Conservation (phyloP, 768 basidiomycete species). For the Tephrocybe sp. region DNA sequence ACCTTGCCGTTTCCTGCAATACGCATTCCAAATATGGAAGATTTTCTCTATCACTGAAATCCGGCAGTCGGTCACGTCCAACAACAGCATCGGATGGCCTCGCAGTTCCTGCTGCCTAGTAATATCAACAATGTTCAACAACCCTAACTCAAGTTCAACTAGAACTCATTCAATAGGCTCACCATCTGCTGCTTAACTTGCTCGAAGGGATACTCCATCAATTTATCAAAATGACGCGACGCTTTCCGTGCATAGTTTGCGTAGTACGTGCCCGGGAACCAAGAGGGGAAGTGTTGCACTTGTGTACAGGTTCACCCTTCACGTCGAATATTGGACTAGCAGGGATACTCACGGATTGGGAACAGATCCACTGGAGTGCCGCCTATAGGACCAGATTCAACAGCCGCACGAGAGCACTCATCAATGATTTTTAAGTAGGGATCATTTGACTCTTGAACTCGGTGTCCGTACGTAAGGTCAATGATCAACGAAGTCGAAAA, state of each 20-base stretch:
- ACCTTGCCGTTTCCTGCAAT: constrained; percentile 23
- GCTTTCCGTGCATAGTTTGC: constrained; percentile 6
- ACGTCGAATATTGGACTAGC: background rate
- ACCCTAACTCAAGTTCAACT: no score
- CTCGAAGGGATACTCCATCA: constrained; percentile 7
- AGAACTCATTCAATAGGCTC: background rate
- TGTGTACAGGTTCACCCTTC: background rate
- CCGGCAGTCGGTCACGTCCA: constrained; percentile 31
- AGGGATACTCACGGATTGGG: constrained; percentile 18
- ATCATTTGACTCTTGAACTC: constrained; percentile 22
- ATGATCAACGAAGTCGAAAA: constrained; percentile 18
- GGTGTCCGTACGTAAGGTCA: constrained; percentile 21
- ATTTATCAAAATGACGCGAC: background rate
- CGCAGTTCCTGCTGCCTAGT: background rate
- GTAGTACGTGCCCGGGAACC: constrained; percentile 15
- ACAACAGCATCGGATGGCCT: constrained; percentile 27
- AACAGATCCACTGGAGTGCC: constrained; percentile 21
- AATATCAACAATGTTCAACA: background rate
- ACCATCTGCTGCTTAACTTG: constrained; percentile 13
- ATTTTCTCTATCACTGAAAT: constrained; percentile 22
- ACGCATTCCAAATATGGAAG: constrained; percentile 36
- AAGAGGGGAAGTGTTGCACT: constrained; percentile 12
- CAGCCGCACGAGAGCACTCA: constrained; percentile 8
- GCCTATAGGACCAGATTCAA: constrained; percentile 16
- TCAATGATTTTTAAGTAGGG: constrained; percentile 19